Base-by-base conservation (phyloP, 23 red algal genomes). In the Cyanidioschyzon merolae region DNA sequence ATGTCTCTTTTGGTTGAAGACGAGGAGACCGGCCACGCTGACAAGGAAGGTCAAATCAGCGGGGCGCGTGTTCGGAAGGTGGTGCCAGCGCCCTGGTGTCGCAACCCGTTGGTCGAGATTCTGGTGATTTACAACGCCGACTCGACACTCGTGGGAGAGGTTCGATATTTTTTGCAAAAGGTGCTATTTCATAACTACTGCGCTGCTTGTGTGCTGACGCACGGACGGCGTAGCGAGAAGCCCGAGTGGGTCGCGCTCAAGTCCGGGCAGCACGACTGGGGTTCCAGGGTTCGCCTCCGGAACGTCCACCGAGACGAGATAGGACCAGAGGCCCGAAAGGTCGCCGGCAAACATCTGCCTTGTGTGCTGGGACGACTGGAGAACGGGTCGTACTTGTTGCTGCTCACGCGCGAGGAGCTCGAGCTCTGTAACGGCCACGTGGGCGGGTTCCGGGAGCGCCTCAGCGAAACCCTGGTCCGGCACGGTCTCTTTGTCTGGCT, bases 291-390 rank as follows among this genome's bases (percentile, higher is more conserved):
- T 37, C 74, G 79, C 15, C 26, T 95, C 36, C 50, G 74, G 34
- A 95, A 95, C 75, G 85, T 95, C 67, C 91, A 95, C 81, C 80
- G 91, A 17, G 91, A 95, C 34, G 91, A 95, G 51, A 95, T 95
- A 83, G 86, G 86, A 37, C 40, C 32, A 1, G 74, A 68, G 0
- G 41, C 86, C 67, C 30, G 37, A 1, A 32, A 2, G 0, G 41
- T 39, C 3, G 77, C 74, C 0, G 2, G 77, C 1, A 76, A 57
- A 2, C 57, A 59, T 25, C 76, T 91, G 40, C 89, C 89, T 21
- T 80, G 76, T 59, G 89, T 91, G 0, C 79, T 86, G 15, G 89
- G 75, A 31, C 59, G 83, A 41, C 1, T 77, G 24, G 39, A 41
- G 41, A 57, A 87, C 0, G 24, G 54, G 21, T 7, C 76, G 7